phyloP scores from a whole-genome alignment of 2,329 filamentous ascomycete species.

The Cercospora zeina region DNA sequence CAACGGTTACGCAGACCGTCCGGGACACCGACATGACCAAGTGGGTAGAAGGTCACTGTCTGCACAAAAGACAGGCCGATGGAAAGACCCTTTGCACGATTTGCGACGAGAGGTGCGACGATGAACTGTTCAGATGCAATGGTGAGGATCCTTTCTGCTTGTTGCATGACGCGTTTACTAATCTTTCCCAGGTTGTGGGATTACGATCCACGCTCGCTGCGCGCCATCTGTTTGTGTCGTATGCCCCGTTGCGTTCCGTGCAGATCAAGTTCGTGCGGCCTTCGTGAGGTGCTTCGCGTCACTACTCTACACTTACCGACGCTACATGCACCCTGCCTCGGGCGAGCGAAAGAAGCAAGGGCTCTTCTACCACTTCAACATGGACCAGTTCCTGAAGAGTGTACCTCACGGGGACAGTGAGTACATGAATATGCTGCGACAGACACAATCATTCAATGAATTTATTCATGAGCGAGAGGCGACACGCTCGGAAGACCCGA shows the following conservation, averaged over 20 bases:
- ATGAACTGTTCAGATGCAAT: conserved; percentile 73
- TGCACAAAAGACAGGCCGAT: conserved; percentile 65
- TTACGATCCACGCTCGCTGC: conserved; percentile 60
- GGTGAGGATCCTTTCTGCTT: conserved; percentile 43
- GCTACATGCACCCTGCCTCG: conserved; percentile 60
- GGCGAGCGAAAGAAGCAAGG: conserved; percentile 64
- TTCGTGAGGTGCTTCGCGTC: conserved; percentile 70
- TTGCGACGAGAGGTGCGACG: conserved; percentile 72
- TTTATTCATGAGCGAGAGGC: conserved; percentile 78
- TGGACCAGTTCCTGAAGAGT: conserved; percentile 65
- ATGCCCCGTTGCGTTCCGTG: conserved; percentile 64
- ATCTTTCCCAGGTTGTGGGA: conserved; percentile 53
- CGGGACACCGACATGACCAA: conserved; percentile 74
- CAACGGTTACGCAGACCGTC: conserved; percentile 76
- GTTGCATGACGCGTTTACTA: conserved; percentile 21
- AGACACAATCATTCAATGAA: conserved; percentile 65
- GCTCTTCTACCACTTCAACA: conserved; percentile 64
- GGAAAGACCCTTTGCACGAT: conserved; percentile 65
- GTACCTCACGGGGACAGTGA: conserved; percentile 64
- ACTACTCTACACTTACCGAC: conserved; percentile 68
- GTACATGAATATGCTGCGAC: conserved; percentile 62
- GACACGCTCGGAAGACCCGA: conserved; percentile 60
- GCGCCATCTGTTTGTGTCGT: conserved; percentile 62
- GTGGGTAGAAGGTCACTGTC: conserved; percentile 83
- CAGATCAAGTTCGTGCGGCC: conserved; percentile 66